Evolutionary conservation across 805 yeast genomes (phyloP), one percentile per base, ranked within the genome.

Genomic region (Metschnikowia lunata): DNA sequence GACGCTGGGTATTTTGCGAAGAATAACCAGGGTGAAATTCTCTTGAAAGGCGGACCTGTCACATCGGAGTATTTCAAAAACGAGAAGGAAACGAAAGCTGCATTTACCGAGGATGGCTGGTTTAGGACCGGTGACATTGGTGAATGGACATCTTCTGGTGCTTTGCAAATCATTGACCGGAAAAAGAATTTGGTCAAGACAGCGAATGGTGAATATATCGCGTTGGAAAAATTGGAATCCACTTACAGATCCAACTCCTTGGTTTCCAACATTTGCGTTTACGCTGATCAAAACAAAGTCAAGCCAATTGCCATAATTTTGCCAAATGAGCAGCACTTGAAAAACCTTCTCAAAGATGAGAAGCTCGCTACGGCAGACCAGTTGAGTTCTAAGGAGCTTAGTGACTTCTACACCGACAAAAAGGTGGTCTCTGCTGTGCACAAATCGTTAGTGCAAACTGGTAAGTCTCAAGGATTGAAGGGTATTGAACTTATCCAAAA

Each of bases 101-200:
- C 95, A 1, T 81, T 85, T 58, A 80, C 88, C 10, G 85, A 84
- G 48, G 90, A 86, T 56, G 95, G 90, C 23, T 93, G 97, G 97
- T 93, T 93, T 74, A 77, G 74, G 62, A 93, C 98, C 30, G 99
- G 99, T 66, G 99, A 93, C 66, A 88, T 93, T 66, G 97, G 91
- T 61, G 89, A 88, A 72, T 88, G 97, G 95, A 77, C 90, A 35
- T 48, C 80, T 26, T 76, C 74, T 52, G 98, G 98, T 53, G 83
- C 80, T 46, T 74, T 93, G 60, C 80, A 77, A 61, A 74, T 93
- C 49, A 86, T 93, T 63, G 99, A 93, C 71, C 85, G 99, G 64
- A 87, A 81, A 75, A 93, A 93, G 82, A 93, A 93, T 66, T 76
- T 93, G 67, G 95, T 93, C 57, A 93, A 93, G 77, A 93, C 99